These are phyloP conservation scores for Entomophthora muscae DNA, from an alignment of 371 early-diverging fungal species.

Conservation along the genomic window DNA sequence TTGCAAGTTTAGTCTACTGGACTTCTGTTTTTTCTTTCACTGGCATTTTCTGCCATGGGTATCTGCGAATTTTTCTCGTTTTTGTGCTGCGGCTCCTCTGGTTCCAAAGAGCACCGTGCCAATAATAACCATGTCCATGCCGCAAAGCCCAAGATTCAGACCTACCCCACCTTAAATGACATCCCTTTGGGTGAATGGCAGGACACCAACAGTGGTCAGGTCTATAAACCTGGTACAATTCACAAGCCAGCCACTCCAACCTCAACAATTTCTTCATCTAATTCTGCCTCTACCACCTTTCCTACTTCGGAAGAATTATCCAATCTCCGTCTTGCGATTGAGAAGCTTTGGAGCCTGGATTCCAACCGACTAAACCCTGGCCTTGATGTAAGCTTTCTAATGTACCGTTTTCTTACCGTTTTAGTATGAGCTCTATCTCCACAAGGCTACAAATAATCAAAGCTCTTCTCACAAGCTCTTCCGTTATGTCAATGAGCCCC, in stretches of 20 bases:
- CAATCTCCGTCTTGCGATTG: constrained; percentile 12
- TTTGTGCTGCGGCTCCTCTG: not conserved
- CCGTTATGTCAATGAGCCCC: constrained; percentile 12
- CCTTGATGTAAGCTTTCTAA: constrained; percentile 14
- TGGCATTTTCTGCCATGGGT: too few species aligned
- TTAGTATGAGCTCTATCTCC: constrained; percentile 8
- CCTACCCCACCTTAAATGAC: constrained; percentile 7
- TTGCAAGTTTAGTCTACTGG: too few species aligned
- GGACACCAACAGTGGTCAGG: constrained; percentile 10
- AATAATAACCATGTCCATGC: not conserved
- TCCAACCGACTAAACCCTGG: constrained; percentile 19
- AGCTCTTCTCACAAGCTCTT: constrained; percentile 15
- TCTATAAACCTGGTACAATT: constrained; percentile 1
- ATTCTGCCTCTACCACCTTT: not conserved
- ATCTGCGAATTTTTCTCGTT: too few species aligned
- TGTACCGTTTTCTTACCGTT: not conserved
- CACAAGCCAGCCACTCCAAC: constrained; percentile 5
- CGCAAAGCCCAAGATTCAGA: not conserved
- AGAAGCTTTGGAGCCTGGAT: constrained; percentile 21
- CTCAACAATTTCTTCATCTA: not conserved
- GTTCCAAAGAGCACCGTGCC: not conserved
- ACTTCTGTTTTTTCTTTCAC: too few species aligned
- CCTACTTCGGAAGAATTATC: constrained; percentile 11
- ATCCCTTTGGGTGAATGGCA: constrained; percentile 8
- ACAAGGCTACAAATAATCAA: not conserved